Percentiles rank a stretch among this genome's conserved stretches.
Conservation (phyloP, 345 rosid genomes). For the Microthlaspi erraticum region DNA sequence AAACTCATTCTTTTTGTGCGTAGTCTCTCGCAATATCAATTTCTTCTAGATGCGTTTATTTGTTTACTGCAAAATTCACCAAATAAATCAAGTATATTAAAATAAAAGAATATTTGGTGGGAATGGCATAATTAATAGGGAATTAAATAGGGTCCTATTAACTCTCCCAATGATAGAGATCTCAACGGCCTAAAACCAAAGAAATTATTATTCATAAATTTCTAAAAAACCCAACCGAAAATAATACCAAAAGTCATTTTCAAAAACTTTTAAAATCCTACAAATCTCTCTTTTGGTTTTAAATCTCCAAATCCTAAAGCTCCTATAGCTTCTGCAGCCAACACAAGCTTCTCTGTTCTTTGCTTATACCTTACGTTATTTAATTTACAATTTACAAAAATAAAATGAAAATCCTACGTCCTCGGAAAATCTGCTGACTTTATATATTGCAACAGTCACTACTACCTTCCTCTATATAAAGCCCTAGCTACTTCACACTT, state of each 20-base stretch:
- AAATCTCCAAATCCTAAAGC: background rate
- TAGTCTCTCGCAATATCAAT: constrained; percentile 3
- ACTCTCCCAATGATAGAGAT: background rate
- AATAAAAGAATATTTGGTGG: constrained; percentile 6
- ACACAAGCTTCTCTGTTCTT: constrained; percentile 17
- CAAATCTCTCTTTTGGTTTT: background rate
- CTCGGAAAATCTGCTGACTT: constrained; percentile 41
- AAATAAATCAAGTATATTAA: background rate
- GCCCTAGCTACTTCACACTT: constrained; percentile 38
- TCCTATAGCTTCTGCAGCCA: constrained; percentile 13
- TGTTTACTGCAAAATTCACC: background rate
- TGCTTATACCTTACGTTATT: constrained; percentile 37
- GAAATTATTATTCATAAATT: background rate
- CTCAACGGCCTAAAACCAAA: background rate
- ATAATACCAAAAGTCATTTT: constrained; percentile 28
- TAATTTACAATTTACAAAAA: background rate
- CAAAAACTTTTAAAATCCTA: background rate
- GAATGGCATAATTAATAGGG: background rate
- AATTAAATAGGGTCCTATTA: constrained; percentile 4
- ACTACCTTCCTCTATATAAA: constrained; percentile 34
- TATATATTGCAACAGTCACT: constrained; percentile 34
- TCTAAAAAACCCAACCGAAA: background rate
- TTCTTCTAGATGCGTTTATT: constrained; percentile 20
- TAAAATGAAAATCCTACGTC: constrained; percentile 1
- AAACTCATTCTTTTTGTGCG: background rate